A percentile compares a stretch with the other conserved stretches of the same genome.
These are phyloP conservation scores for Nothophoma quercina DNA, from an alignment of 2,329 filamentous ascomycete species.

Conservation along the genomic window DNA sequence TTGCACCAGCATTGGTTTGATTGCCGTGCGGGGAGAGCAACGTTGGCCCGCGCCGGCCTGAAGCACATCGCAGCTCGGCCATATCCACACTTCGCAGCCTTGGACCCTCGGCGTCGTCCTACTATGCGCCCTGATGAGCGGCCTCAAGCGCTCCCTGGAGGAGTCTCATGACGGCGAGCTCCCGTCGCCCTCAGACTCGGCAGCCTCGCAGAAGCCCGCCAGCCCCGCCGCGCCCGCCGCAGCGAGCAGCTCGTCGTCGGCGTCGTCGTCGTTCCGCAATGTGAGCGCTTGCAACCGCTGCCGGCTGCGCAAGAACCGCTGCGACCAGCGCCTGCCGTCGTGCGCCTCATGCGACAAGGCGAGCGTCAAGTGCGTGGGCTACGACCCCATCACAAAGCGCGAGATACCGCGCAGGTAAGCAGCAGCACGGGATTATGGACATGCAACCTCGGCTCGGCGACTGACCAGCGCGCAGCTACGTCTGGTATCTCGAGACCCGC, in stretches of 20 bases:
- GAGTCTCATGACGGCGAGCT: constrained; percentile 46
- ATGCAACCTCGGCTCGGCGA: constrained; percentile 1
- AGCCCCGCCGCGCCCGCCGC: constrained; percentile 37
- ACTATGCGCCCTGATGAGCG: constrained; percentile 51
- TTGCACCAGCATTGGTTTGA: not conserved
- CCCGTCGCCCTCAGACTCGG: constrained; percentile 38
- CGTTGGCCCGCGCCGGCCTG: not conserved
- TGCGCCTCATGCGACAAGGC: constrained; percentile 94
- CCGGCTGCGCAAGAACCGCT: constrained; percentile 89
- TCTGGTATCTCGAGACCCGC: constrained; percentile 91
- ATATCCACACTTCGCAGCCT: constrained; percentile 15
- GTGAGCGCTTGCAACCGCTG: constrained; percentile 93
- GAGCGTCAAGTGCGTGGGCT: constrained; percentile 89
- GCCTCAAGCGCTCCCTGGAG: constrained; percentile 50
- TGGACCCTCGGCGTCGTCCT: constrained; percentile 18
- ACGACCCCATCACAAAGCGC: constrained; percentile 94
- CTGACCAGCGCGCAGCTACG: constrained; percentile 66
- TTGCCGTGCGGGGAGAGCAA: constrained; percentile 26
- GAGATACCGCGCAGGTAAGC: constrained; percentile 75
- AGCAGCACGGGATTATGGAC: no score
- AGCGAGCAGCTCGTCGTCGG: not conserved
- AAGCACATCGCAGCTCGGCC: not conserved
- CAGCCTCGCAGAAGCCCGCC: constrained; percentile 36
- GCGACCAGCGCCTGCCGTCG: constrained; percentile 89
- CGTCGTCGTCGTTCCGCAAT: constrained; percentile 51